These are phyloP conservation scores for Scenedesmus sp. DNA, from an alignment of 163 green algal species.

Conservation along the genomic window DNA sequence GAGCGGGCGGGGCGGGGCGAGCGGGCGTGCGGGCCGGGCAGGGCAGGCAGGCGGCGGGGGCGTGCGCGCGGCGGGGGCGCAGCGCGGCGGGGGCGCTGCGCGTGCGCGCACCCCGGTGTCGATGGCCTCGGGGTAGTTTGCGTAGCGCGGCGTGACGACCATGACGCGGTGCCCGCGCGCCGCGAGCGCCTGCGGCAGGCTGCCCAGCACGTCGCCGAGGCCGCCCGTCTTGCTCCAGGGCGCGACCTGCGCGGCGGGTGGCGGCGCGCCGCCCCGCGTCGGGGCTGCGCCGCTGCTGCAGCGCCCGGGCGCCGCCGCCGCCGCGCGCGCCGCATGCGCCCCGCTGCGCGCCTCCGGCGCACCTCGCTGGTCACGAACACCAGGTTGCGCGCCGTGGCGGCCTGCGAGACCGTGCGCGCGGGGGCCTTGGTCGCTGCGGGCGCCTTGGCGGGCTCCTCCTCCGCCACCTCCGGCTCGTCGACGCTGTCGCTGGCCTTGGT, in stretches of 20 bases:
- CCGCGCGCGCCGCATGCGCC: too few relatives aligned
- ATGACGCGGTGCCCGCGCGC: conserved; percentile 87
- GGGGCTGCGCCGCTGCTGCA: too few relatives aligned
- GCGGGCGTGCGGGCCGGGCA: too few relatives aligned
- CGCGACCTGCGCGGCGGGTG: conserved; percentile 53
- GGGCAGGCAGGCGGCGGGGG: too few relatives aligned
- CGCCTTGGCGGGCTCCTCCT: conserved; percentile 30
- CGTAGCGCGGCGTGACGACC: conserved; percentile 79
- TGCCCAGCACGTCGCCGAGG: conserved; percentile 89
- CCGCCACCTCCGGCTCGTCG: not conserved
- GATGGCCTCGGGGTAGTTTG: conserved; percentile 52
- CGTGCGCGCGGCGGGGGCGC: too few relatives aligned
- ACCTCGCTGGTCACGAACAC: conserved; percentile 65
- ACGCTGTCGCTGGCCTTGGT: not conserved
- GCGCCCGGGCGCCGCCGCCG: too few relatives aligned
- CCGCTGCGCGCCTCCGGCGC: not conserved
- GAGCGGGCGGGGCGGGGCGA: too few relatives aligned
- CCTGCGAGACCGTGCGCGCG: conserved; percentile 7
- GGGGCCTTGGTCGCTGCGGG: conserved; percentile 35
- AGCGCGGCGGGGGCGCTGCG: too few relatives aligned
- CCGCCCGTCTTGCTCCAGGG: conserved; percentile 88
- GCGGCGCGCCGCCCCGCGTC: too few relatives aligned
- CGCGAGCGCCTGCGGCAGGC: conserved; percentile 83
- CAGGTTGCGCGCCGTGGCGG: conserved; percentile 47
- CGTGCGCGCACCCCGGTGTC: conserved; percentile 55